Base-by-base conservation (phyloP, 1,139 yeast species). In the Chernovozyma aurita region DNA sequence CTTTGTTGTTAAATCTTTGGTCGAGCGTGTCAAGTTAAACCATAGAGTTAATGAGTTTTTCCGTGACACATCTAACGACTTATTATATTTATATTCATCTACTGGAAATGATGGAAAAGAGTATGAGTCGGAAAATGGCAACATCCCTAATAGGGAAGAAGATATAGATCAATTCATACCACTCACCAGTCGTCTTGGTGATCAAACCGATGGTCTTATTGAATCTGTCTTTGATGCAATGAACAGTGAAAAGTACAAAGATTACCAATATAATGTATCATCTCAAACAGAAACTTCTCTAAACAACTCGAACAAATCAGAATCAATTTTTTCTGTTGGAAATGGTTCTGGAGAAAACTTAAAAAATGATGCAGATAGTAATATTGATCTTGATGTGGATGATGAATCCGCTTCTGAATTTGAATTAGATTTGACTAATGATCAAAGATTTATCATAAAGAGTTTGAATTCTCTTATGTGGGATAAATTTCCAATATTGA, bases 401-500 rank as follows among this genome's bases (percentile, higher is more conserved):
- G 22, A 20, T 20, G 22, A 20, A 20, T 12, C 30, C 6, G 4
- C 7, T 13, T 14, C 18, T 7, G 21, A 8, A 14, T 28, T 18
- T 14, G 36, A 31, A 22, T 18, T 34, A 9, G 29, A 60, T 7
- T 57, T 78, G 34, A 60, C 62, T 4, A 43, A 48, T 2, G 43
- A 52, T 16, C 94, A 86, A 53, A 47, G 58, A 31, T 63, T 56
- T 22, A 71, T 84, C 29, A 60, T 60, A 18, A 69, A 71, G 42
- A 37, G 33, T 17, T 65, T 86, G 52, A 85, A 85, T 55, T 45
- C 57, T 2, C 55, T 85, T 11, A 49, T 59, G 3, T 86, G 95
- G 95, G 57, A 63, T 24, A 86, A 84, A 53, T 82, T 55, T 50
- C 94, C 94, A 0, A 70, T 85, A 21, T 70, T 83, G 41, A 81